phyloP scores from a whole-genome alignment of 1,284 basidiomycete species.

The Psilocybe mexicana region DNA sequence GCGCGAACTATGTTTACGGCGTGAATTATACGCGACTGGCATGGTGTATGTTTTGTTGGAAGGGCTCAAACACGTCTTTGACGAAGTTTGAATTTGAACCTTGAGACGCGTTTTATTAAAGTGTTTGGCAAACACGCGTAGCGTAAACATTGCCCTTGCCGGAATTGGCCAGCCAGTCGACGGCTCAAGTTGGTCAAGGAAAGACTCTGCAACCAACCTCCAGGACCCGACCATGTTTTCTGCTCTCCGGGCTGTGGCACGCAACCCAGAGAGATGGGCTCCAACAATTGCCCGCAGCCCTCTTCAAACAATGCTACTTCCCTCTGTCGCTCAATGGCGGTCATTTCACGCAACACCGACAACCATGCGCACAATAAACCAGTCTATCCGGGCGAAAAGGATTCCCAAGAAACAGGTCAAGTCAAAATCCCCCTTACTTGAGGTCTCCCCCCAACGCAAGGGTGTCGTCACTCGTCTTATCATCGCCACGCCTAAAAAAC shows the following conservation, averaged over 20 bases:
- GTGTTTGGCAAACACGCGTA: constrained; percentile 33
- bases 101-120: constrained; percentile 33
- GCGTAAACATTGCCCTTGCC: constrained; percentile 25
- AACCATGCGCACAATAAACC: constrained; percentile 74
- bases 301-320: constrained; percentile 8
- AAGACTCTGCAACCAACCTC: neutral
- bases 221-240: constrained; percentile 41
- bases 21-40: constrained; percentile 46
- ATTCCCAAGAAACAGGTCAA: constrained; percentile 48
- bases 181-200: neutral
- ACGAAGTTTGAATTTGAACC: constrained; percentile 10
- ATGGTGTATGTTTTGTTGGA: constrained; percentile 28
- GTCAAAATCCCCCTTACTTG: constrained; percentile 77
- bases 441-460: constrained; percentile 82
- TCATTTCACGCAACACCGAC: constrained; percentile 68
- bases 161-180: neutral
- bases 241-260: constrained; percentile 26
- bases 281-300: constrained; percentile 19
- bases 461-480: constrained; percentile 87
- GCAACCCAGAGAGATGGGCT: constrained; percentile 19
- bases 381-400: constrained; percentile 69
- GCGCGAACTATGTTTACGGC: constrained; percentile 36
- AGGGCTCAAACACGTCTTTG: neutral
- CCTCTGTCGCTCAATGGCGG: constrained; percentile 35
- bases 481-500: constrained; percentile 93